Base-by-base conservation (phyloP, 805 yeast species). In the Yarrowia yakushimensis region DNA sequence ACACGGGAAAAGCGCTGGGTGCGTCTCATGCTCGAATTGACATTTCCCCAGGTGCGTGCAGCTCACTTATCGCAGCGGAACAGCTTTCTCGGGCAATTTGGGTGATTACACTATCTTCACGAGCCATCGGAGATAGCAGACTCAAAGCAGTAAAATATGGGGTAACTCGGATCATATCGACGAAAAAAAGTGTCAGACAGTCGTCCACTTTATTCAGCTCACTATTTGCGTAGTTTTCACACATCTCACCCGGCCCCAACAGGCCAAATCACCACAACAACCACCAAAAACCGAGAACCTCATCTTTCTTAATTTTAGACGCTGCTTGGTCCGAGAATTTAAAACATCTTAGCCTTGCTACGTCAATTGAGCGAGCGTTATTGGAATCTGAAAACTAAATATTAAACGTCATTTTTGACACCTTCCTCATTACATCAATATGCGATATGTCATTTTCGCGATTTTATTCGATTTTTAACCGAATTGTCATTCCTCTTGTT, bases 1-100 rank as follows among this genome's bases (percentile, higher is more conserved):
- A 30, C 28, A 48, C 55, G 55, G 55, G 39, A 33, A 33, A 31
- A 48, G 55, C 55, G 55, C 55, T 33, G 39, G 28, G 23, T 30
- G 52, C 52, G 52, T 45, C 52, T 18, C 18, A 4, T 9, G 18
- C 52, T 30, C 11, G 36, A 28, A 20, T 17, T 30, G 52, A 45
- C 13, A 13, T 18, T 45, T 48, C 57, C 41, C 57, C 57, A 33
- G 57, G 9, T 13, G 37, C 4, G 7, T 10, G 41, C 41, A 18
- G 4, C 37, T 20, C 17, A 13, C 23, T 17, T 28, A 9, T 45
- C 34, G 11, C 23, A 18, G 10, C 13, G 2, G 18, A 12, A 9
- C 41, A 3, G 4, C 22, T 18, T 28, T 27, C 28, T 28, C 28
- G 33, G 17, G 23, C 5, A 23, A 17, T 22, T 28, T 18, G 33